Evolutionary conservation across 371 early-diverging fungal species (phyloP).

Genomic region (Mucor irregularis): DNA sequence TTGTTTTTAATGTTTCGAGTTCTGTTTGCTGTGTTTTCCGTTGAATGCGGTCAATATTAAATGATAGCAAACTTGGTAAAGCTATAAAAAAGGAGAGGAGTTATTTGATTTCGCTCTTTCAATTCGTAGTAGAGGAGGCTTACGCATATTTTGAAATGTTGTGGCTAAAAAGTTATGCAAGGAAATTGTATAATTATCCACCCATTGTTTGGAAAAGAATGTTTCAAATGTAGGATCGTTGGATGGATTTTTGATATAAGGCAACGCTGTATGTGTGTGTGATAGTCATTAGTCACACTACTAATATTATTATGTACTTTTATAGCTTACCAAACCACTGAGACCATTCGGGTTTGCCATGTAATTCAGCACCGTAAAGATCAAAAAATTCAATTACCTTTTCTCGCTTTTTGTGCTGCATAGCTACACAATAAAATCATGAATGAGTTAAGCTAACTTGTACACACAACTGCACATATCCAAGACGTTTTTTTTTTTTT

Average conservation of each 20-base stretch:
- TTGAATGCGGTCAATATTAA: slow-evolving; percentile 60
- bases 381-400: slow-evolving; percentile 68
- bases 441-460: not conserved
- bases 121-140: slow-evolving; percentile 21
- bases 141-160: slow-evolving; percentile 71
- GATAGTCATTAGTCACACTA: not conserved
- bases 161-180: slow-evolving; percentile 68
- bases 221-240: slow-evolving; percentile 63
- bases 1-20: slow-evolving; percentile 54
- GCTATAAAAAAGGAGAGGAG: slow-evolving; percentile 32
- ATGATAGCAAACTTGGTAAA: slow-evolving; percentile 59
- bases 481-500: not conserved
- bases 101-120: no score
- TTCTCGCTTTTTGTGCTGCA: slow-evolving; percentile 59
- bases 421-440: slow-evolving; percentile 31
- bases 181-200: slow-evolving; percentile 64
- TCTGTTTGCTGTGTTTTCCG: slow-evolving; percentile 60
- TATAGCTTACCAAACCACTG: slow-evolving; percentile 64
- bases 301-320: no score
- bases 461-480: no score
- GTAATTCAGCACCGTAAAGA: slow-evolving; percentile 59
- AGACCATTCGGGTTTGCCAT: slow-evolving; percentile 63
- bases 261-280: no score
- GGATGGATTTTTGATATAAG: slow-evolving; percentile 66
- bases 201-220: slow-evolving; percentile 68